Evolutionary conservation across 2,329 filamentous ascomycete genomes (phyloP).

Genomic region (Neonectria neomacrospora): DNA sequence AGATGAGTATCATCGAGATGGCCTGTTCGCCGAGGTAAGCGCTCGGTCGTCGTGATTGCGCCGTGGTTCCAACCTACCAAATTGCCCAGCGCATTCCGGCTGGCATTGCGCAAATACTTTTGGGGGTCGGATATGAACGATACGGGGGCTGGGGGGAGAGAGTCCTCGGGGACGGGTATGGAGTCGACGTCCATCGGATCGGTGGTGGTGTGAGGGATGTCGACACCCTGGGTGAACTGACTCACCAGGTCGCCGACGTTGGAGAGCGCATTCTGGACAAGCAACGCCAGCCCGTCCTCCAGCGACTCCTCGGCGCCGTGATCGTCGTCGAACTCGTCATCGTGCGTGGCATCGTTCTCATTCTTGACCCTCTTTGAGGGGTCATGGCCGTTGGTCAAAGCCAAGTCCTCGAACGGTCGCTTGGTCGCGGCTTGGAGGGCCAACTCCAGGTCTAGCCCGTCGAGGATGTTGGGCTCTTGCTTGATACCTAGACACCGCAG

Average conservation of each 20-base stretch:
- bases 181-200: conserved; percentile 51
- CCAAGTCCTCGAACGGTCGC: conserved; percentile 51
- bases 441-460: conserved; percentile 50
- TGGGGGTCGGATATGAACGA: conserved; percentile 52
- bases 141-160: conserved; percentile 41
- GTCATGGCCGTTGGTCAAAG: conserved; percentile 42
- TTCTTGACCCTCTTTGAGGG: conserved; percentile 51
- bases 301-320: conserved; percentile 45
- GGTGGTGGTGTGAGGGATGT: conserved; percentile 39
- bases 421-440: conserved; percentile 52
- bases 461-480: conserved; percentile 51
- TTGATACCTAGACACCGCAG: conserved; percentile 50
- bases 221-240: conserved; percentile 45
- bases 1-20: conserved; percentile 52
- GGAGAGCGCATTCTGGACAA: conserved; percentile 55
- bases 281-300: conserved; percentile 51
- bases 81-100: conserved; percentile 54
- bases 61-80: conserved; percentile 49
- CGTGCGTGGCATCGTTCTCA: conserved; percentile 39
- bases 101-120: conserved; percentile 52
- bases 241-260: conserved; percentile 53
- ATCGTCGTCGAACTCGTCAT: conserved; percentile 36
- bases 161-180: conserved; percentile 43
- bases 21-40: conserved; percentile 46
- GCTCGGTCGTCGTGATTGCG: conserved; percentile 18